Percentiles rank a stretch among this genome's conserved stretches.
These are phyloP conservation scores for Alternaria sp. DNA, from an alignment of 2,329 filamentous ascomycete genomes.

Conservation along the genomic window DNA sequence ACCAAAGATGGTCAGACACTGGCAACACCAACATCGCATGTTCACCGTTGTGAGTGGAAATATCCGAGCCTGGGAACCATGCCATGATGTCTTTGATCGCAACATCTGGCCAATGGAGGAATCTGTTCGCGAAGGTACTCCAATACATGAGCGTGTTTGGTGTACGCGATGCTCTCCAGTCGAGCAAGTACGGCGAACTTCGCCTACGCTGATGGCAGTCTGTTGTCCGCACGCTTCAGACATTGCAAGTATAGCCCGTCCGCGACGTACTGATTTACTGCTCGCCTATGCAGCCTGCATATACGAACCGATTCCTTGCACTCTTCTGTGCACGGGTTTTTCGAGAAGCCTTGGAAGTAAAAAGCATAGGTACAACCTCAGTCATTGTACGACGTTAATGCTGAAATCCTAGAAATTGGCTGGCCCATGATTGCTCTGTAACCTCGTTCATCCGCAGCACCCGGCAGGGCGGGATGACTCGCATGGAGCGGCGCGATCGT, in stretches of 20 bases:
- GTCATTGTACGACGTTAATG: neutral
- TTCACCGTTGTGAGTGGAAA: slow-evolving; percentile 7
- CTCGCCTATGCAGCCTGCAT: neutral
- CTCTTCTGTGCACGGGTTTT: neutral
- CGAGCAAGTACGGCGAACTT: neutral
- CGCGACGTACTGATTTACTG: neutral
- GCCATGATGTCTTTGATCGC: neutral
- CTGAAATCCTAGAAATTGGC: neutral
- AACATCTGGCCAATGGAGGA: neutral
- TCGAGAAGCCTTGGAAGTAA: neutral
- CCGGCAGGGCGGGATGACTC: neutral
- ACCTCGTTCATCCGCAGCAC: neutral
- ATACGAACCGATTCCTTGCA: neutral
- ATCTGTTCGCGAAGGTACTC: neutral
- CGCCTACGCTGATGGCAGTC: neutral
- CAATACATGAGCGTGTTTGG: neutral
- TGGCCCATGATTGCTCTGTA: slow-evolving; percentile 1
- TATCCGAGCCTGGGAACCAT: neutral
- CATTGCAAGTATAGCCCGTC: neutral
- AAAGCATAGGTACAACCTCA: neutral
- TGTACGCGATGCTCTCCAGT: neutral
- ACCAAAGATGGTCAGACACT: slow-evolving; percentile 8
- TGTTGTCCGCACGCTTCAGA: neutral
- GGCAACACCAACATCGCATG: slow-evolving; percentile 2
- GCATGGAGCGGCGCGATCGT: neutral